These are phyloP conservation scores for Paxillus ammoniavirescens DNA, from an alignment of 768 basidiomycete species.

Conservation along the genomic window DNA sequence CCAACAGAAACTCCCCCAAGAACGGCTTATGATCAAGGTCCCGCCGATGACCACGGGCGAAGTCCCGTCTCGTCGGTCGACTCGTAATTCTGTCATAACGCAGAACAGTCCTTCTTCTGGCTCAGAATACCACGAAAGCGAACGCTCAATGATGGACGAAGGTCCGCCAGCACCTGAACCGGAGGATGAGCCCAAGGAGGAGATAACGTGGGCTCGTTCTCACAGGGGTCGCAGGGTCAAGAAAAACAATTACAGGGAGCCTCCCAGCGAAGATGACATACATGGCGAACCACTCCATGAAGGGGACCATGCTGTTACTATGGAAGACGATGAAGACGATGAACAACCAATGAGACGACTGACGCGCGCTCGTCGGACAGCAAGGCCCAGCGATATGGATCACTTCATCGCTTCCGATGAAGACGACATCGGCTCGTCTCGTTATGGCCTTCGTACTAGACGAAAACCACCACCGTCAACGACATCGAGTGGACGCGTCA, in stretches of 20 bases:
- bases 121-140: constrained; percentile 34
- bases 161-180: constrained; percentile 1
- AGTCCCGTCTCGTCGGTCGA: constrained; percentile 19
- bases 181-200: constrained; percentile 1
- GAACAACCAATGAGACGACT: constrained; percentile 20
- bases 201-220: constrained; percentile 23
- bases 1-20: constrained; percentile 16
- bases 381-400: constrained; percentile 21
- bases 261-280: constrained; percentile 41
- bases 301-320: constrained; percentile 16
- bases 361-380: constrained; percentile 12
- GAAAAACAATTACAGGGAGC: constrained; percentile 45
- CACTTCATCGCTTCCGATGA: constrained; percentile 46
- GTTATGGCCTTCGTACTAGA: constrained; percentile 41
- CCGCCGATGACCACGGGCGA: constrained; percentile 18
- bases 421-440: constrained; percentile 28
- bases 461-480: constrained; percentile 30
- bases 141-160: constrained; percentile 32
- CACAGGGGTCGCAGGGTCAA: constrained; percentile 41
- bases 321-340: constrained; percentile 32
- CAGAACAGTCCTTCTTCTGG: constrained; percentile 27
- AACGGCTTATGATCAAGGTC: constrained; percentile 21
- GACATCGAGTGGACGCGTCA: constrained; percentile 21
- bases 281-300: constrained; percentile 12
- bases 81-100: constrained; percentile 11